phyloP scores from a whole-genome alignment of 1,284 basidiomycete genomes.

The Irpex rosettiformis region DNA sequence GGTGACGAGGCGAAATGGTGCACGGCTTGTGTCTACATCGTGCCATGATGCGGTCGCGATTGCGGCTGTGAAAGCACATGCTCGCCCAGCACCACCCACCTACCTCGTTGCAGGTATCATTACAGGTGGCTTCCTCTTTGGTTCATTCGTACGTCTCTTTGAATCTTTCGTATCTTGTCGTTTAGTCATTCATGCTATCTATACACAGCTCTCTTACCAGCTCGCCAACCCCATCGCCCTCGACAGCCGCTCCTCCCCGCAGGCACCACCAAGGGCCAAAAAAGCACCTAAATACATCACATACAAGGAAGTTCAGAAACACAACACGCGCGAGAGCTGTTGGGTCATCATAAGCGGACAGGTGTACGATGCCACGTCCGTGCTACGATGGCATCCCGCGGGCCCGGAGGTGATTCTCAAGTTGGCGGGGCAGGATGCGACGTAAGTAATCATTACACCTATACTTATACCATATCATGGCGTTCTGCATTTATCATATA shows the following conservation, averaged over 20 bases:
- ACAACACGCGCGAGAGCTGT: slow-evolving; percentile 42
- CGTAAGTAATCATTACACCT: slow-evolving; percentile 30
- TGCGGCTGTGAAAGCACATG: background rate
- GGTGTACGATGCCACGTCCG: slow-evolving; percentile 44
- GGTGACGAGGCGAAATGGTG: background rate
- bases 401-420: slow-evolving; percentile 46
- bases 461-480: background rate
- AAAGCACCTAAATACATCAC: slow-evolving; percentile 25
- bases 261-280: background rate
- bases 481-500: background rate
- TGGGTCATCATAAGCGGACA: slow-evolving; percentile 49
- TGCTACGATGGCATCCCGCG: slow-evolving; percentile 50
- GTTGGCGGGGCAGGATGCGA: slow-evolving; percentile 53
- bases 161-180: background rate
- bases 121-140: background rate
- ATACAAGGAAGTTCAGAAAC: slow-evolving; percentile 48
- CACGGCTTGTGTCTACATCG: background rate
- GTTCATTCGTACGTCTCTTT: background rate
- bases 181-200: too few relatives aligned
- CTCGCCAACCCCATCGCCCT: slow-evolving; percentile 1
- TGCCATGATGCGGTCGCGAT: background rate
- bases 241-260: background rate
- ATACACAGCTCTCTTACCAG: slow-evolving; percentile 3
- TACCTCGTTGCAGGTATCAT: background rate
- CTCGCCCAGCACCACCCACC: background rate